phyloP scores from a whole-genome alignment of 768 basidiomycete species.

The Suillus discolor region DNA sequence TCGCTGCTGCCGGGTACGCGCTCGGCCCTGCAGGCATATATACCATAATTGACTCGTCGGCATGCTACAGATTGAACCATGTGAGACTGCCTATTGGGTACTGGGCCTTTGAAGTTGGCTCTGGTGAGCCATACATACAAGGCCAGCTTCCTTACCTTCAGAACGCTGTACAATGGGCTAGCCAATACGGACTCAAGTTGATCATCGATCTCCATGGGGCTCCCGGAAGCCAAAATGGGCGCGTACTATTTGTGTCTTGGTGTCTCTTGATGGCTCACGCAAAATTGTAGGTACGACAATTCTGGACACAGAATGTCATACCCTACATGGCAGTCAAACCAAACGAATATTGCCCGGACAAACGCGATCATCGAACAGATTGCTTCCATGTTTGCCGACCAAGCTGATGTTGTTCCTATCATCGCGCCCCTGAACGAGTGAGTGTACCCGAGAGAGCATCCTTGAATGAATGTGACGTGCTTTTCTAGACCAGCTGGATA shows the following conservation, averaged over 20 bases:
- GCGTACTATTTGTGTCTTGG: constrained; percentile 18
- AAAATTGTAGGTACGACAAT: constrained; percentile 67
- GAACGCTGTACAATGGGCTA: constrained; percentile 73
- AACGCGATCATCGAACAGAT: constrained; percentile 64
- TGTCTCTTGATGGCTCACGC: constrained; percentile 11
- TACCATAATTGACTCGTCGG: constrained; percentile 10
- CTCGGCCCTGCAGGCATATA: background rate
- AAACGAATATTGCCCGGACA: constrained; percentile 68
- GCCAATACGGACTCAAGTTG: constrained; percentile 70
- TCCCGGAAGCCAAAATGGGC: constrained; percentile 87
- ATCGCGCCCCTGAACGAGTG: constrained; percentile 86
- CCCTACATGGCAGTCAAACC: constrained; percentile 71
- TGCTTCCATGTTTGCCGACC: constrained; percentile 58
- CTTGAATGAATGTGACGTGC: constrained; percentile 1
- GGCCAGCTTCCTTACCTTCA: constrained; percentile 73
- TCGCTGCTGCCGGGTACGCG: constrained; percentile 71
- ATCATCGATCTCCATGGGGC: constrained; percentile 82
- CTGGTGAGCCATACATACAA: constrained; percentile 77
- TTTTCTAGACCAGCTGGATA: constrained; percentile 71
- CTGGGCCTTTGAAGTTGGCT: constrained; percentile 83
- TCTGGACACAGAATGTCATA: constrained; percentile 65
- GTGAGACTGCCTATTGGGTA: constrained; percentile 87
- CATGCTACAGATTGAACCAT: constrained; percentile 66
- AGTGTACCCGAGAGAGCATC: constrained; percentile 12
- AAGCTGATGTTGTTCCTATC: constrained; percentile 55